A percentile compares a stretch with the other conserved stretches of the same genome.
phyloP scores from a whole-genome alignment of 768 basidiomycete genomes.

The Macrolepiota dolichaula region DNA sequence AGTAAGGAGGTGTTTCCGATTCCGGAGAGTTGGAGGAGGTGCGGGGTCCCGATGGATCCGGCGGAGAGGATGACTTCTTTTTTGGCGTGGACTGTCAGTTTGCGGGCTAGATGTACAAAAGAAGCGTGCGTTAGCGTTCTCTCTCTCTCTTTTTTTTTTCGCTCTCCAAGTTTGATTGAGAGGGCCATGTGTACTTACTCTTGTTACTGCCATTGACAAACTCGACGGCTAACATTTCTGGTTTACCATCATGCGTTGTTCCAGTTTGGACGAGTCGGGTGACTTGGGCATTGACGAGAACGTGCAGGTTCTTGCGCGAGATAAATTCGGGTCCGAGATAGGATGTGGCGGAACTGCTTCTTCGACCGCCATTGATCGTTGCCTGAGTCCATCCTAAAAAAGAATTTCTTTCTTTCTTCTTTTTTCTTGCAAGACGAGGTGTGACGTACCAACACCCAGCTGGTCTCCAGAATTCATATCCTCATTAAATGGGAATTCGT shows the following conservation, averaged over 20 bases:
- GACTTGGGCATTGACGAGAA: slow-evolving; percentile 24
- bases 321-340: slow-evolving; percentile 26
- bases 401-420: too few relatives aligned
- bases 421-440: too few relatives aligned
- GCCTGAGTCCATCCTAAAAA: slow-evolving; percentile 8
- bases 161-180: neutral
- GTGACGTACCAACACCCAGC: neutral
- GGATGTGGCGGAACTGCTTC: slow-evolving; percentile 25
- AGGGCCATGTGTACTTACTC: neutral
- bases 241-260: slow-evolving; percentile 24
- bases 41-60: slow-evolving; percentile 19
- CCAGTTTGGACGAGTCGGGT: slow-evolving; percentile 22
- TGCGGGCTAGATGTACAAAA: neutral
- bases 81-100: slow-evolving; percentile 6
- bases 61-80: slow-evolving; percentile 16
- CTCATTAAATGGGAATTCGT: slow-evolving; percentile 12
- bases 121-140: too few relatives aligned
- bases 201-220: neutral
- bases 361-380: slow-evolving; percentile 1
- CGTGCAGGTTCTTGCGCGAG: slow-evolving; percentile 25
- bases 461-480: slow-evolving; percentile 17
- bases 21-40: slow-evolving; percentile 21
- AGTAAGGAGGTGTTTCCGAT: slow-evolving; percentile 15
- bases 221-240: slow-evolving; percentile 19
- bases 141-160: too few relatives aligned